Evolutionary conservation across 192 early-diverging fungal species (phyloP), one percentile per base, ranked within the genome.

Genomic region (Podila epicladia): DNA sequence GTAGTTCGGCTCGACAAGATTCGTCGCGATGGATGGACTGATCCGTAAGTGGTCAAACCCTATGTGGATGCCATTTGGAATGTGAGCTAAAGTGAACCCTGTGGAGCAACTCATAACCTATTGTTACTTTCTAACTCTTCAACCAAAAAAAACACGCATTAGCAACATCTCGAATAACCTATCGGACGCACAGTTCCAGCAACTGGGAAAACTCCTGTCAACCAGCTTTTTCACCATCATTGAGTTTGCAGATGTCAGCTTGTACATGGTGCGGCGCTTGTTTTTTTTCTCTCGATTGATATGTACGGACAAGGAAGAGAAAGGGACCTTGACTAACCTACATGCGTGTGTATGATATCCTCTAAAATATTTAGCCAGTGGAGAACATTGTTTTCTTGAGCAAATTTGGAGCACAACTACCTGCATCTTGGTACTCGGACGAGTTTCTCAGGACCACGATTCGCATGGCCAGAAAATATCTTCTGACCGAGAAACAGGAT

Each of bases 381-480:
- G 75, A 78, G 32, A 78, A 78, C 24, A 53, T 78, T 31, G 49
- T 49, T 19, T 62, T 78, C 22, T 58, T 78, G 28, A 71, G 75
- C 58, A 60, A 62, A 11, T 78, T 71, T 58, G 69, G 63, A 32
- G 64, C 64, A 24, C 75, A 78, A 19, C 50, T 78, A 2, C 75
- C 75, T 5, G 64, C 69, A 15, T 78, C 75, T 4, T 78, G 75
- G 75, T 78, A 78, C 49, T 78, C 75, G 17, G 69, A 78, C 24
- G 65, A 71, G 31, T 78, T 78, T 57, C 60, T 78, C 26, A 60
- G 58, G n/a, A 61, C 64, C 19, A 78, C 75, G 11, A 67, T 78
- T 15, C 51, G 58, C 6, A 32, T 78, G 57, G 75, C 75, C 8
- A 71, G 55, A 37, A 24, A 51, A 41, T 78, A 67, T 28, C 50